Percentiles rank a stretch among this genome's conserved stretches.
Evolutionary conservation across 164 flowering plant species (phyloP).

Genomic region (Vitis riparia): DNA sequence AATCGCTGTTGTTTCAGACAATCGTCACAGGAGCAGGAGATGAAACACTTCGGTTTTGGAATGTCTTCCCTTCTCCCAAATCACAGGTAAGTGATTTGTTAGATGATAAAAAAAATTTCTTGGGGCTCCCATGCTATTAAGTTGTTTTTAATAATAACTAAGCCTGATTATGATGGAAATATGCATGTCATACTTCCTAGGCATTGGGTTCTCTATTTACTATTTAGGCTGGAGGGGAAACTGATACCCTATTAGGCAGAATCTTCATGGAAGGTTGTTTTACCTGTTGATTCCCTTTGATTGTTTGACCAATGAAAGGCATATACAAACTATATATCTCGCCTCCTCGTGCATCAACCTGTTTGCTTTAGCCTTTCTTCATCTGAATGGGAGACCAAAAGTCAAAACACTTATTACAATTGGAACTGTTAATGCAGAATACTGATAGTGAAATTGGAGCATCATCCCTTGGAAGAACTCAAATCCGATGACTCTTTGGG

Average conservation of each 20-base stretch:
- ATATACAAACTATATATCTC: too few relatives aligned
- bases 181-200: too few relatives aligned
- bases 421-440: conserved; percentile 47
- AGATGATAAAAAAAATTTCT: background rate
- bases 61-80: conserved; percentile 96
- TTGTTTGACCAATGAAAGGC: too few relatives aligned
- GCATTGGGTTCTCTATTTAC: too few relatives aligned
- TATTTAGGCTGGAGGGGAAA: too few relatives aligned
- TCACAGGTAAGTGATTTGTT: conserved; percentile 56
- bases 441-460: conserved; percentile 76
- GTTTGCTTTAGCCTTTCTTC: too few relatives aligned
- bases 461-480: conserved; percentile 75
- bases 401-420: too few relatives aligned
- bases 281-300: too few relatives aligned
- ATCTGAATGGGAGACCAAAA: too few relatives aligned
- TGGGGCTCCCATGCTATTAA: background rate
- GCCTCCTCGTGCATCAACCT: too few relatives aligned
- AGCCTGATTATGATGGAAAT: background rate
- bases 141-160: background rate
- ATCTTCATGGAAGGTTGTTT: too few relatives aligned
- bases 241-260: too few relatives aligned
- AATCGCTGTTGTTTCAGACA: conserved; percentile 45
- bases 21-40: conserved; percentile 99
- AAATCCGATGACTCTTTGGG: conserved; percentile 52
- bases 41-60: conserved; percentile 97